Conservation (phyloP, 345 rosid genomes). For the Heritiera fomes region DNA sequence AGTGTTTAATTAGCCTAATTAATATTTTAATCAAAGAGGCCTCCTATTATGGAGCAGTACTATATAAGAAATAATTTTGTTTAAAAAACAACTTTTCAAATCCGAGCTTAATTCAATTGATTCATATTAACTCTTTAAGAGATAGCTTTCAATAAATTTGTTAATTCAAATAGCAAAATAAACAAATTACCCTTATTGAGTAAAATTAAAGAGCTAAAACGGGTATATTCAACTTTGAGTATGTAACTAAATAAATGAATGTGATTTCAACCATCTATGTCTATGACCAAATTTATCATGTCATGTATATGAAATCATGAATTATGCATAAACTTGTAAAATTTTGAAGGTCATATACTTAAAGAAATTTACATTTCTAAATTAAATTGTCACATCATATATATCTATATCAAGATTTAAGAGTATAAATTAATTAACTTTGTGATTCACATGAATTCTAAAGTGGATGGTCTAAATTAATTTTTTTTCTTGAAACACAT, state of each 20-base stretch:
- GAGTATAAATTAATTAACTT: not conserved
- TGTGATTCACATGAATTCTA: not conserved
- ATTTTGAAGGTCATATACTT: not conserved
- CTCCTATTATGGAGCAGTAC: too few relatives aligned
- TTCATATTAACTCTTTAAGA: too few relatives aligned
- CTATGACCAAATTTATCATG: too few relatives aligned
- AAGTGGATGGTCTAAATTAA: not conserved
- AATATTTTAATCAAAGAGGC: too few relatives aligned
- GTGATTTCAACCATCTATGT: too few relatives aligned
- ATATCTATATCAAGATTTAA: not conserved
- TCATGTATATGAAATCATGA: not conserved
- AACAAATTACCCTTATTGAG: not conserved
- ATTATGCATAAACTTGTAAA: not conserved
- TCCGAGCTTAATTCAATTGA: too few relatives aligned
- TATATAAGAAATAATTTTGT: too few relatives aligned
- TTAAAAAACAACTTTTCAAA: too few relatives aligned
- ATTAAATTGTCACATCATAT: not conserved
- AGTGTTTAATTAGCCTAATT: conserved; percentile 23
- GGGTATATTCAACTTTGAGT: not conserved
- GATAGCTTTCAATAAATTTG: too few relatives aligned
- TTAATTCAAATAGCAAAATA: too few relatives aligned
- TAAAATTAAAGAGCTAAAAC: not conserved
- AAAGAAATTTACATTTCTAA: not conserved
- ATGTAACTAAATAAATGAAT: too few relatives aligned
- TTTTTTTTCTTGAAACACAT: not conserved